Evolutionary conservation across 768 basidiomycete species (phyloP), one percentile per base, ranked within the genome.

Genomic region (Phylloporus arenicola): DNA sequence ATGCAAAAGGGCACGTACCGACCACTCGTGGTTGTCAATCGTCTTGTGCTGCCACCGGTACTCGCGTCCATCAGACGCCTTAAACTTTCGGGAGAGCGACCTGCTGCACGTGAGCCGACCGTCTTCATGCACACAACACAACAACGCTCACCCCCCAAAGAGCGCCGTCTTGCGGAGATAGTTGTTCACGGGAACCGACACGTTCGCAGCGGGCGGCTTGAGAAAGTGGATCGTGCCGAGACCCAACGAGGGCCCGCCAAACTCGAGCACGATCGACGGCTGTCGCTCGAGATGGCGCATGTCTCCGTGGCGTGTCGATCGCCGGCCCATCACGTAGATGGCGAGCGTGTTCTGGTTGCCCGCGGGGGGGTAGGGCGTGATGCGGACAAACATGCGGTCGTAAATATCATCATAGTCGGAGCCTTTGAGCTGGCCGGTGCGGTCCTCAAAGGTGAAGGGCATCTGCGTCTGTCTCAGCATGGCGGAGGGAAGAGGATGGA

Each of bases 381-480:
- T 74, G 51, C 81, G 83, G 45, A 84, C 75, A 70, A 85, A 88
- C 55, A 81, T 68, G 48, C 86, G 79, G 67, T 89, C 86, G 62
- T 88, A 88, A 57, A 87, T 78, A 58, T 89, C 86, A 62, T 86
- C 84, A 54, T 81, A 88, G 72, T 89, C 84, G 1, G 83, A 76
- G 42, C 70, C 67, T 12, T 74, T 69, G 51, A 76, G 65, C 13
- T 69, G 65, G 17, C 79, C 84, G 0, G 85, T 82, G 41, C 83
- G 79, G 70, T 88, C 85, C 64, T 88, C 86, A 39, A 86, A 74
- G 41, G 76, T 77, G 55, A 78, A 78, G 16, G 82, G 81, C 50
- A 80, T 72, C 40, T 64, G 67, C 20, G 40, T 42, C 39, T 55
- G 51, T 25, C 59, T 45, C 50, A 68, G 53, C 49, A 56, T 63